Percentiles rank a stretch among this genome's conserved stretches.
These are phyloP conservation scores for Sanghuangporus sanghuang DNA, from an alignment of 1,284 basidiomycete species.

Conservation along the genomic window DNA sequence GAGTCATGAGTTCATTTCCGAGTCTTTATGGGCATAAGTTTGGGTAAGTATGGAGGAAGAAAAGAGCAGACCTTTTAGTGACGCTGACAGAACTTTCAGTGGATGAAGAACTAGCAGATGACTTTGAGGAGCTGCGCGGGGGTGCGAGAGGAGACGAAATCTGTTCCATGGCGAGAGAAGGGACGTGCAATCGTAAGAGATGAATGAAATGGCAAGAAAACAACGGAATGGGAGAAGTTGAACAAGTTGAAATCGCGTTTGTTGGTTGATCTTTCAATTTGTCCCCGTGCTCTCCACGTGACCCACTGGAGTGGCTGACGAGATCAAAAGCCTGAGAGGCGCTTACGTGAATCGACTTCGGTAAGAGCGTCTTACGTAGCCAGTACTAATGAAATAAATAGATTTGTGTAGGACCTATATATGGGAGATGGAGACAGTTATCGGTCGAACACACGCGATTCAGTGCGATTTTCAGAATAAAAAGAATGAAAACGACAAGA, in stretches of 20 bases:
- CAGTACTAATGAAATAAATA: too few relatives aligned
- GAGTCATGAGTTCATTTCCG: conserved; percentile 76
- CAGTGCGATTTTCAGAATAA: too few relatives aligned
- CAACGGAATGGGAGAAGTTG: not conserved
- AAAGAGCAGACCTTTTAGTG: conserved; percentile 64
- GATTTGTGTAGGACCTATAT: too few relatives aligned
- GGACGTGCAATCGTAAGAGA: not conserved
- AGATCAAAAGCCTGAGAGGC: not conserved
- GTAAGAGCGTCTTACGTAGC: not conserved
- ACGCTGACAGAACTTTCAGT: conserved; percentile 66
- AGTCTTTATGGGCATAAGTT: conserved; percentile 38
- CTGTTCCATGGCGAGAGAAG: conserved; percentile 55
- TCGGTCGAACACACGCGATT: too few relatives aligned
- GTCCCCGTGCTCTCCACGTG: not conserved
- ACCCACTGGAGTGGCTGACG: not conserved
- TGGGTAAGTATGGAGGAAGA: not conserved
- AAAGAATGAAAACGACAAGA: too few relatives aligned
- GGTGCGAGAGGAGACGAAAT: conserved; percentile 61
- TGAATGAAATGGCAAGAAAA: not conserved
- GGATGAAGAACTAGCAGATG: conserved; percentile 42
- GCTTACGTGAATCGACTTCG: not conserved
- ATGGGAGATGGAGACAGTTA: not conserved
- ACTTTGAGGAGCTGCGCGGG: conserved; percentile 49
- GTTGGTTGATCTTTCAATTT: conserved; percentile 1
- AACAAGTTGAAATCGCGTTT: not conserved